Base-by-base conservation (phyloP, 176 grass and related monocot species). In the Oryza australiensis region DNA sequence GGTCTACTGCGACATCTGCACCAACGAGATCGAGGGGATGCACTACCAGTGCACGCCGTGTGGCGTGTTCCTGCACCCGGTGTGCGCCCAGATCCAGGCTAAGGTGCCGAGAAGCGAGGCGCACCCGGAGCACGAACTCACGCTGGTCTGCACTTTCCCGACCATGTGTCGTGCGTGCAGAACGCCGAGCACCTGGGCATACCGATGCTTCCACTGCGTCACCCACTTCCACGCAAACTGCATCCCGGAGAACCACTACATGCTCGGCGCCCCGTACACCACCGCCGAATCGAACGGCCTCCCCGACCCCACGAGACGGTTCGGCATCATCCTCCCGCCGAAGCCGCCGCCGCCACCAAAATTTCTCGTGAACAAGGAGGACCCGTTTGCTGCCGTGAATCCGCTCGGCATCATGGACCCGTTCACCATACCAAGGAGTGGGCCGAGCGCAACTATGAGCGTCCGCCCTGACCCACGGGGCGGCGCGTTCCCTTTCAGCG, bases 61-160 rank as follows among this genome's bases (percentile, higher is more conserved):
- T 34, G 67, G 67, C 20, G 32, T 42, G 34, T 70, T 70, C 35
- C 8, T 41, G 20, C 67, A 70, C 33, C 67, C 67, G 67, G 34
- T 70, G 18, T 70, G 67, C 62, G 35, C 7, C 35, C 70, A 26
- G 40, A 40, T 72, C 12, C 70, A 40, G 24, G 35, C 16, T 5
- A 26, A 12, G 22, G 40, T 42, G 5, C 35, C 35, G 41, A 12
- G 5, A 9, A 72, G 70, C 41, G 38, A 10, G 41, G 41, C 37
- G 38, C 70, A 72, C 70, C 70, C 23, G 41, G 40, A 72, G 70
- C 70, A 72, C 40, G 70, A 72, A 12, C 70, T 72, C 38, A 72
- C 70, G 9, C 70, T 72, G n/a, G 16, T 72, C 35, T 48, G 23
- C 23, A 15, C 70, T 11, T 72, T 43, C 11, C 70, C 70, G 20